Percentiles rank a stretch among this genome's conserved stretches.
phyloP scores from a whole-genome alignment of 2,329 filamentous ascomycete species.

The Aspergillus sp. region DNA sequence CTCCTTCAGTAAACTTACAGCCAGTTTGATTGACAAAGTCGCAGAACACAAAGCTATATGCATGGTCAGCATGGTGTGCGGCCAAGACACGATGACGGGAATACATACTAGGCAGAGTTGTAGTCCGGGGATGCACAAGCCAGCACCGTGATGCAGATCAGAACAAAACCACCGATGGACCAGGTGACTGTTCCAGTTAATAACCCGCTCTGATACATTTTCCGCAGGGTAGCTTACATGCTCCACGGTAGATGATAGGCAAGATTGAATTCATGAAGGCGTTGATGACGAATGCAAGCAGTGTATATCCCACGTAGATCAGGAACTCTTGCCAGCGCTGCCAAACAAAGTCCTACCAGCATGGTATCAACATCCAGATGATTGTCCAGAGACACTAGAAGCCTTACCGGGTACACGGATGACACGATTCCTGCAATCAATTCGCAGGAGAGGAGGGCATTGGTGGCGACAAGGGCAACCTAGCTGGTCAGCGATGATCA shows the following conservation, averaged over 20 bases:
- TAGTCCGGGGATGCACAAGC: constrained; percentile 67
- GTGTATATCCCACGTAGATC: constrained; percentile 66
- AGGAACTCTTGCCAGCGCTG: constrained; percentile 71
- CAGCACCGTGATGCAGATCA: constrained; percentile 70
- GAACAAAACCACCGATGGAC: constrained; percentile 67
- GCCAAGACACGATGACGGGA: not conserved
- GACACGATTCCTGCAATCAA: constrained; percentile 67
- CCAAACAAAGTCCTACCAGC: constrained; percentile 50
- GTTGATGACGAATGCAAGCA: constrained; percentile 64
- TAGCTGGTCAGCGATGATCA: constrained; percentile 24
- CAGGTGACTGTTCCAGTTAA: constrained; percentile 55
- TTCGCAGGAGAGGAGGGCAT: constrained; percentile 66
- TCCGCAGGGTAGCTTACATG: constrained; percentile 42
- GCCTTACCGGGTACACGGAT: constrained; percentile 55
- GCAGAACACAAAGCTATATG: constrained; percentile 54
- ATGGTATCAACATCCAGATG: not conserved
- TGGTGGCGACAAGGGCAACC: constrained; percentile 65
- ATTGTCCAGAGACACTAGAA: not conserved
- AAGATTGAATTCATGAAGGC: constrained; percentile 64
- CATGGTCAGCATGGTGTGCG: constrained; percentile 3
- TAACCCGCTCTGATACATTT: not conserved
- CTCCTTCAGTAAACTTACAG: constrained; percentile 43
- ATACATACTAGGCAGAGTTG: constrained; percentile 60
- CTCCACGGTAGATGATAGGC: constrained; percentile 66
- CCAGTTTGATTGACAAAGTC: constrained; percentile 68